Evolutionary conservation across 1,284 basidiomycete genomes (phyloP).

Genomic region (Fomitopsis palustris): DNA sequence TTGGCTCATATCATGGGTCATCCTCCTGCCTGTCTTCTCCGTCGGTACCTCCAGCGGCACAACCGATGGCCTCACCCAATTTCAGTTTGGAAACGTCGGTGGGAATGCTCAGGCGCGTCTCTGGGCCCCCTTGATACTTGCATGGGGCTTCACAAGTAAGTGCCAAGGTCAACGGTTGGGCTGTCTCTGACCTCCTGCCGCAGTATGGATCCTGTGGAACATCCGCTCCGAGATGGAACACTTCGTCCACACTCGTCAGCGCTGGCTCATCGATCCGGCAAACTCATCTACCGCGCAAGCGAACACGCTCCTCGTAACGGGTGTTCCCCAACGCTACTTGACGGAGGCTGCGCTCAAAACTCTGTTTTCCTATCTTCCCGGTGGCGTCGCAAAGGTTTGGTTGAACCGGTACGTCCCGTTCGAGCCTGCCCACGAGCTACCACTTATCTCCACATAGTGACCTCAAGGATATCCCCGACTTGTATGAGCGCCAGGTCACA

Average conservation of each 20-base stretch:
- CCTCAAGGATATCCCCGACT: conserved; percentile 79
- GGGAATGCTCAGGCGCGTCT: conserved; percentile 52
- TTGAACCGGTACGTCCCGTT: conserved; percentile 57
- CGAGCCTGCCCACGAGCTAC: not conserved
- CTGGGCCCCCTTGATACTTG: conserved; percentile 73
- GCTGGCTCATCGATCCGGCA: conserved; percentile 74
- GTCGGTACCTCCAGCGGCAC: conserved; percentile 47
- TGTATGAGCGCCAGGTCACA: conserved; percentile 75
- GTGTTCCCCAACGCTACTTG: conserved; percentile 80
- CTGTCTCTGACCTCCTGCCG: not conserved
- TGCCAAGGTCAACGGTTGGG: too few relatives aligned
- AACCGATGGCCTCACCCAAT: conserved; percentile 64
- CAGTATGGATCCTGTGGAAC: conserved; percentile 84
- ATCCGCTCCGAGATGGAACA: conserved; percentile 79
- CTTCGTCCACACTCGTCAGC: conserved; percentile 81
- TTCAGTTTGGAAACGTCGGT: conserved; percentile 82
- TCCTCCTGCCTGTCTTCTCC: conserved; percentile 68
- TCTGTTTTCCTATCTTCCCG: conserved; percentile 75
- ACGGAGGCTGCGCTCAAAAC: conserved; percentile 60
- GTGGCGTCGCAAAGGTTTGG: conserved; percentile 88
- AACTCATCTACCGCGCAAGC: conserved; percentile 79
- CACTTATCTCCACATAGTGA: conserved; percentile 40
- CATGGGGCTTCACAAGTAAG: conserved; percentile 75
- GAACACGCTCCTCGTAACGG: conserved; percentile 86
- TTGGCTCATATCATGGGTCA: conserved; percentile 71